Evolutionary conservation across 2,329 filamentous ascomycete species (phyloP).

Genomic region (Paecilomyces variotii): DNA sequence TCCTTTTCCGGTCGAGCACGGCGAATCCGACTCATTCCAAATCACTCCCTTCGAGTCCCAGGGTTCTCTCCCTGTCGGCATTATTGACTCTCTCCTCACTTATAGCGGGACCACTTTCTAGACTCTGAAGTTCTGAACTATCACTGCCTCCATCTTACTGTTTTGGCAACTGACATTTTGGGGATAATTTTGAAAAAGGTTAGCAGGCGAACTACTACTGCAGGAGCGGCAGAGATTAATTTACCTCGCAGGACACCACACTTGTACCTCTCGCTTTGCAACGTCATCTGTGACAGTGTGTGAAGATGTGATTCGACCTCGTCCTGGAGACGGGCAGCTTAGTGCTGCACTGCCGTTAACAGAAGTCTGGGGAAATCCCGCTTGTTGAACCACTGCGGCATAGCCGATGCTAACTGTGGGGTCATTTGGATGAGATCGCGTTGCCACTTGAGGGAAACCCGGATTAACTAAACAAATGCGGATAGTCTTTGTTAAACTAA

Average conservation of each 20-base stretch:
- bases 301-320: not conserved
- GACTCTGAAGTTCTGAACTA: not conserved
- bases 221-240: too few relatives aligned
- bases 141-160: not conserved
- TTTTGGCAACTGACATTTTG: not conserved
- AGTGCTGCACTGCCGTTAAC: not conserved
- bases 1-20: not conserved
- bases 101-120: not conserved
- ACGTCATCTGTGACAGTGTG: not conserved
- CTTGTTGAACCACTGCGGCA: not conserved
- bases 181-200: not conserved
- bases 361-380: not conserved
- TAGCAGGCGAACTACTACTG: not conserved
- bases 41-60: not conserved
- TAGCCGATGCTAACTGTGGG: not conserved
- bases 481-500: not conserved
- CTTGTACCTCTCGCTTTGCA: not conserved
- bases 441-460: not conserved
- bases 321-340: not conserved
- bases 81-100: not conserved
- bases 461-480: not conserved
- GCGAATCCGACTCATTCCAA: not conserved
- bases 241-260: too few relatives aligned
- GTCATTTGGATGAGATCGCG: not conserved
- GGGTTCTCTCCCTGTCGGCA: not conserved